Conservation (phyloP, 768 basidiomycete species). For the Cystofilobasidium macerans region DNA sequence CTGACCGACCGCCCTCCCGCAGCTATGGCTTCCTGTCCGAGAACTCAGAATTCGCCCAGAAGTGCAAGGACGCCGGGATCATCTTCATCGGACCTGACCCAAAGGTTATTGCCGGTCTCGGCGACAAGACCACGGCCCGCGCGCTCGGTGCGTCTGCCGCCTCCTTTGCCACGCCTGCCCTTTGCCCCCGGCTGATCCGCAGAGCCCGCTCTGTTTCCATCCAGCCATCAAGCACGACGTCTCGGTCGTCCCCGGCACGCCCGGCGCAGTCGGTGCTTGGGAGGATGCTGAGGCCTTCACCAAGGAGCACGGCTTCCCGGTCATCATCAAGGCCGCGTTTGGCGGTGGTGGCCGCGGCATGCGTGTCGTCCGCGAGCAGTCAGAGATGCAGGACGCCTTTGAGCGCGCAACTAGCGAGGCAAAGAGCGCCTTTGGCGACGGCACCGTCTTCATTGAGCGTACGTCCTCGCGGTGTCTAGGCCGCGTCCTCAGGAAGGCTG, state of each 20-base stretch:
- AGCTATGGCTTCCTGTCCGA: constrained; percentile 97
- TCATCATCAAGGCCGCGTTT: constrained; percentile 99
- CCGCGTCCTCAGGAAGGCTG: neutral
- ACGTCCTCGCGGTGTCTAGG: constrained; percentile 24
- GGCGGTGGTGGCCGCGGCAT: constrained; percentile 97
- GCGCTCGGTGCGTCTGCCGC: constrained; percentile 42
- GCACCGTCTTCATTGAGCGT: constrained; percentile 97
- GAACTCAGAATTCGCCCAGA: constrained; percentile 91
- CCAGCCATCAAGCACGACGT: constrained; percentile 80
- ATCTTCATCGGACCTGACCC: constrained; percentile 93
- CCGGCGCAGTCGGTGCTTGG: constrained; percentile 76
- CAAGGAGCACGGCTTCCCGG: constrained; percentile 92
- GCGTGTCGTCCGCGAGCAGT: constrained; percentile 93
- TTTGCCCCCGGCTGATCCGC: neutral
- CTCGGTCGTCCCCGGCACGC: constrained; percentile 94
- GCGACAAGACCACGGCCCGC: constrained; percentile 65
- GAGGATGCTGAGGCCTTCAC: constrained; percentile 76
- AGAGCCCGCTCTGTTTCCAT: neutral
- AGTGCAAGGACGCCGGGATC: constrained; percentile 88
- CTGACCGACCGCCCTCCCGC: neutral
- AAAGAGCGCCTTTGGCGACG: constrained; percentile 92
- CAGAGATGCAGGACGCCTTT: constrained; percentile 78
- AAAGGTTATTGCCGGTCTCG: constrained; percentile 90
- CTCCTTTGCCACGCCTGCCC: neutral
- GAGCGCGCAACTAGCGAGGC: constrained; percentile 90